phyloP scores from a whole-genome alignment of 306 rosid genomes.

The Sophora flavescens region DNA sequence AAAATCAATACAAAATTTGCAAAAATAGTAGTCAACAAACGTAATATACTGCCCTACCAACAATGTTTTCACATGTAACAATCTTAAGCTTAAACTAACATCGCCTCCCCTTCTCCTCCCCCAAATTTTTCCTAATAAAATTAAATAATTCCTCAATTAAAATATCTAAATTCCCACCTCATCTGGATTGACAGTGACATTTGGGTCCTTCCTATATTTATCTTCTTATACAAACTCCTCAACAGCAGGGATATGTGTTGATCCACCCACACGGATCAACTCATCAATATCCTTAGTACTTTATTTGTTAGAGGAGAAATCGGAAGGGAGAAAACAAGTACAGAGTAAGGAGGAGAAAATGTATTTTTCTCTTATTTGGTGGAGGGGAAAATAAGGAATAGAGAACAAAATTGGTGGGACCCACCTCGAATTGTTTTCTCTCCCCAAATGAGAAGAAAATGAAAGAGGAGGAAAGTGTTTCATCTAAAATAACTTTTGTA shows the following conservation, averaged over 20 bases:
- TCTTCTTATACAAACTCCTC: slow-evolving; percentile 85
- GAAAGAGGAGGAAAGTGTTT: no score
- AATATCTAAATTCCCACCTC: slow-evolving; percentile 56
- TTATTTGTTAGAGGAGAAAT: no score
- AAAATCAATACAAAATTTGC: slow-evolving; percentile 9
- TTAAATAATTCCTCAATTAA: neutral
- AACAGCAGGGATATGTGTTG: slow-evolving; percentile 91
- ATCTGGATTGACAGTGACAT: slow-evolving; percentile 41
- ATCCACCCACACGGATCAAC: slow-evolving; percentile 92
- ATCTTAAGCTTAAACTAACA: neutral
- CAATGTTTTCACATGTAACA: neutral
- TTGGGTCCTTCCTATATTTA: slow-evolving; percentile 48
- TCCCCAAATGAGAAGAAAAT: no score
- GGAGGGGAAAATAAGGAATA: no score
- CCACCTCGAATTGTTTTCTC: no score
- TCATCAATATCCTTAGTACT: slow-evolving; percentile 69
- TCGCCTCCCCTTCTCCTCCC: neutral
- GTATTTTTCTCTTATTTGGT: no score
- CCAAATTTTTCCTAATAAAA: neutral
- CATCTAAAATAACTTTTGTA: no score
- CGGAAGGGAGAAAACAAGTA: no score
- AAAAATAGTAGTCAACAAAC: neutral
- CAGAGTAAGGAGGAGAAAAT: no score
- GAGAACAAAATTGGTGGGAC: no score
- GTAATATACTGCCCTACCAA: neutral